Evolutionary conservation across 1,284 basidiomycete species (phyloP).

Genomic region (Fomes fomentarius): DNA sequence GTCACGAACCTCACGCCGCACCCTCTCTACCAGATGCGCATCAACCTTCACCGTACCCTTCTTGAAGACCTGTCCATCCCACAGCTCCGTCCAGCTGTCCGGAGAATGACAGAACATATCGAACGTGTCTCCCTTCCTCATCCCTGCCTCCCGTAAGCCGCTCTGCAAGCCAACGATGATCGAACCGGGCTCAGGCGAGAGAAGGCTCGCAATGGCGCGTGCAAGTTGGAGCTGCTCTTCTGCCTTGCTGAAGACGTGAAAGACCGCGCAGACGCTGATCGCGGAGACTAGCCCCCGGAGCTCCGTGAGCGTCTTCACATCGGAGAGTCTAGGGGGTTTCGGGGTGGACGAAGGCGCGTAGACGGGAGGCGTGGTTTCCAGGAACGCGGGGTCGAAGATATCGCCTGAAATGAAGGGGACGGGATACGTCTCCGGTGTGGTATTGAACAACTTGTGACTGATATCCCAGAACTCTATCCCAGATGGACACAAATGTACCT

Average conservation of each 20-base stretch:
- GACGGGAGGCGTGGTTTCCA: constrained; percentile 35
- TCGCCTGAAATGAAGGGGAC: constrained; percentile 51
- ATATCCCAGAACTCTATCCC: constrained; percentile 40
- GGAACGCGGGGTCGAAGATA: constrained; percentile 41
- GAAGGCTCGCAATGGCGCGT: constrained; percentile 40
- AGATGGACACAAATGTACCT: constrained; percentile 22
- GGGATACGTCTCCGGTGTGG: constrained; percentile 43
- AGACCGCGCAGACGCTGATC: constrained; percentile 52
- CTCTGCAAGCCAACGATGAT: constrained; percentile 40
- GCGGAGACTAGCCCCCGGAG: constrained; percentile 48
- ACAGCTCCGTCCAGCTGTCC: constrained; percentile 45
- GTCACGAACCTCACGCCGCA: too few relatives aligned
- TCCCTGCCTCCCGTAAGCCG: constrained; percentile 29
- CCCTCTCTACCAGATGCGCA: too few relatives aligned
- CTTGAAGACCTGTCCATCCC: constrained; percentile 45
- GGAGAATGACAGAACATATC: constrained; percentile 37
- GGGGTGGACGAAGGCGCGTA: constrained; percentile 27
- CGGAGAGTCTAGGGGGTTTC: constrained; percentile 33
- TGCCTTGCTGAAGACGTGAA: constrained; percentile 56
- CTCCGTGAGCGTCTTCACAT: constrained; percentile 43
- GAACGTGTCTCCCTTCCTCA: constrained; percentile 2
- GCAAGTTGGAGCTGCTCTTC: constrained; percentile 46
- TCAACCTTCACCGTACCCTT: constrained; percentile 40
- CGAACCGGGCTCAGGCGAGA: constrained; percentile 40
- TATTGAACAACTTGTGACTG: constrained; percentile 38